Evolutionary conservation across 2,329 filamentous ascomycete genomes (phyloP).

Genomic region (Aspergillus amoenus): DNA sequence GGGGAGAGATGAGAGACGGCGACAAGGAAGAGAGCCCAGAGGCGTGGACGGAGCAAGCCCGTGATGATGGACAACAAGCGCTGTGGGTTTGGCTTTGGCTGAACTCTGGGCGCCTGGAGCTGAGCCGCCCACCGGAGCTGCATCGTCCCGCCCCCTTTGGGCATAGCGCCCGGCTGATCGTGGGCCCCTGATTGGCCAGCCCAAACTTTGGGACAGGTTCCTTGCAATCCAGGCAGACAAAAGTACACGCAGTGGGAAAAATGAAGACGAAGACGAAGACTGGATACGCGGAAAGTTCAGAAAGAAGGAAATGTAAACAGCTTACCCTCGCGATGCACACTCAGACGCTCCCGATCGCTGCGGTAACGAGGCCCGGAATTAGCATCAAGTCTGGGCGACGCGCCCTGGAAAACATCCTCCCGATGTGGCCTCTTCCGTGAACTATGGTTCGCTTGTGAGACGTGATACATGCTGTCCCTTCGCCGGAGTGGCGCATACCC

Average conservation of each 20-base stretch:
- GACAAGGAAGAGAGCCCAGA: neutral
- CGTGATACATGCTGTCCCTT: constrained; percentile 23
- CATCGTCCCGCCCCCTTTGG: neutral
- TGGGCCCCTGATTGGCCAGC: constrained; percentile 19
- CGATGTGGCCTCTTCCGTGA: constrained; percentile 21
- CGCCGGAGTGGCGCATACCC: constrained; percentile 24
- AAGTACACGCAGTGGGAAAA: constrained; percentile 8
- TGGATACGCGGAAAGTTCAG: neutral
- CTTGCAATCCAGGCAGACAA: constrained; percentile 13
- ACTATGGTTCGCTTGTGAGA: constrained; percentile 22
- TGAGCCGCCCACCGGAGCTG: constrained; percentile 34
- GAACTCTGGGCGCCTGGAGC: constrained; percentile 17
- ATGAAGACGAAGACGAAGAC: too few species aligned
- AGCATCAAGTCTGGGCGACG: constrained; percentile 5
- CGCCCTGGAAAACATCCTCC: constrained; percentile 11
- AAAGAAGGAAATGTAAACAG: neutral
- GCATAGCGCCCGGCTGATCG: too few species aligned
- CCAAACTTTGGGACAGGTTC: constrained; percentile 17
- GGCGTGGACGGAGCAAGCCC: neutral
- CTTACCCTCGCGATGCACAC: constrained; percentile 30
- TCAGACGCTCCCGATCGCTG: constrained; percentile 17
- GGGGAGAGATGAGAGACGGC: neutral
- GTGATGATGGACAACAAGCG: constrained; percentile 14
- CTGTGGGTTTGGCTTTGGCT: neutral
- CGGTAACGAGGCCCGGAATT: constrained; percentile 10